Evolutionary conservation across 352 stramenopile genomes (phyloP).

Genomic region (Halophytophthora batemanensis): DNA sequence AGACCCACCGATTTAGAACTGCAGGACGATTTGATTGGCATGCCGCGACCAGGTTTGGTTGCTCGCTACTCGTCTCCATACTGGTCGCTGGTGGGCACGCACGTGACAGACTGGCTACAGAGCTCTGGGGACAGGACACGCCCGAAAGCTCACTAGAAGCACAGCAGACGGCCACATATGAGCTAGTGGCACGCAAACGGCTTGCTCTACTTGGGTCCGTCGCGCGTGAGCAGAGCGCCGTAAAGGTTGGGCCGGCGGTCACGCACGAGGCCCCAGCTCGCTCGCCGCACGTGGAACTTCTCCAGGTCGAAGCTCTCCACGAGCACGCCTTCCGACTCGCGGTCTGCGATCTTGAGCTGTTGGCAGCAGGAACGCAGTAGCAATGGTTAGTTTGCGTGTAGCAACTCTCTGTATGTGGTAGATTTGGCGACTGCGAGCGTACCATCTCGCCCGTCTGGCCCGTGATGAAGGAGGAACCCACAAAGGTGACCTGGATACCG

Average conservation of each 20-base stretch:
- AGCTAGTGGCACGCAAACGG: slow-evolving; percentile 4
- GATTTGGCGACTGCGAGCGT: slow-evolving; percentile 1
- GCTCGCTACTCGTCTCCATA: too few relatives aligned
- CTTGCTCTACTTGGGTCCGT: slow-evolving; percentile 55
- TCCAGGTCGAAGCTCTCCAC: slow-evolving; percentile 85
- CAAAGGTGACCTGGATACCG: slow-evolving; percentile 87
- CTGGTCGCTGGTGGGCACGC: too few relatives aligned
- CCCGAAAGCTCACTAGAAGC: too few relatives aligned
- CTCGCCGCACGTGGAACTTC: slow-evolving; percentile 83
- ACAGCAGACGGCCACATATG: slow-evolving; percentile 2
- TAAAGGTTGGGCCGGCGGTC: slow-evolving; percentile 88
- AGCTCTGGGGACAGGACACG: too few relatives aligned
- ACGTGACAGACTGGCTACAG: too few relatives aligned
- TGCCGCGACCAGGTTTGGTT: background rate
- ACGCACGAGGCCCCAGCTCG: slow-evolving; percentile 84
- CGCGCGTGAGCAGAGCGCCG: slow-evolving; percentile 69
- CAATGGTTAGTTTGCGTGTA: slow-evolving; percentile 8
- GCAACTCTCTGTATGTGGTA: background rate
- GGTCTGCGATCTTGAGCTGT: slow-evolving; percentile 84
- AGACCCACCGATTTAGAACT: slow-evolving; percentile 23
- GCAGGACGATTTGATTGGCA: background rate
- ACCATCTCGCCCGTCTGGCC: slow-evolving; percentile 90
- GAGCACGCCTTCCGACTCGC: slow-evolving; percentile 83
- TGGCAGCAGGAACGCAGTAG: slow-evolving; percentile 6
- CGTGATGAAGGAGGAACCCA: slow-evolving; percentile 91